Percentiles rank a stretch among this genome's conserved stretches.
These are phyloP conservation scores for Radiomyces spectabilis DNA, from an alignment of 192 early-diverging fungal species.

Conservation along the genomic window DNA sequence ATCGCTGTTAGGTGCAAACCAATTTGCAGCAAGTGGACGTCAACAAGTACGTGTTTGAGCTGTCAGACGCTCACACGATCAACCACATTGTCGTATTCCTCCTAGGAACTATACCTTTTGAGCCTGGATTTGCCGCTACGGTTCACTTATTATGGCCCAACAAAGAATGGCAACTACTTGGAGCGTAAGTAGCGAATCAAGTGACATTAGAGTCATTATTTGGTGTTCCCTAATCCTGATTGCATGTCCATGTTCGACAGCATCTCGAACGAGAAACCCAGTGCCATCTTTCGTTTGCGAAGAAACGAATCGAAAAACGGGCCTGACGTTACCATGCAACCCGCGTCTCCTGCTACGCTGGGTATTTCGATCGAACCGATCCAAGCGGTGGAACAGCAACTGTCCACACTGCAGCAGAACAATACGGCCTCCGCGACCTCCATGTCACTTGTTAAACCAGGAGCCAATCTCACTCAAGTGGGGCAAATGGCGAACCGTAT, in stretches of 20 bases:
- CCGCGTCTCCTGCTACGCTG: slow-evolving; percentile 51
- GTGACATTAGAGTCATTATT: neutral
- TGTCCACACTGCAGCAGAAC: slow-evolving; percentile 23
- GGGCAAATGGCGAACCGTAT: slow-evolving; percentile 51
- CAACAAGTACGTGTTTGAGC: slow-evolving; percentile 85
- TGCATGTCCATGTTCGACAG: slow-evolving; percentile 11
- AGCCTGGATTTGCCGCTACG: slow-evolving; percentile 85
- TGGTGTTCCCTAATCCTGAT: neutral
- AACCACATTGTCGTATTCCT: slow-evolving; percentile 96
- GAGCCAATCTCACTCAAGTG: slow-evolving; percentile 26
- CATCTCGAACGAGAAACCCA: slow-evolving; percentile 78
- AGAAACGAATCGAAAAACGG: slow-evolving; percentile 5
- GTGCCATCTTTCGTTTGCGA: slow-evolving; percentile 67
- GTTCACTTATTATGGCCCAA: slow-evolving; percentile 90
- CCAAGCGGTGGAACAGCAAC: slow-evolving; percentile 57
- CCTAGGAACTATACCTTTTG: slow-evolving; percentile 79
- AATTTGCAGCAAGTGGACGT: slow-evolving; percentile 85
- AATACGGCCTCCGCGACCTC: neutral
- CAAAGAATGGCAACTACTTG: slow-evolving; percentile 70
- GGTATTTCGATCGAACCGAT: slow-evolving; percentile 94
- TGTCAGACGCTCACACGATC: slow-evolving; percentile 75
- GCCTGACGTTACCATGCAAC: neutral
- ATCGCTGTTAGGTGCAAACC: slow-evolving; percentile 69
- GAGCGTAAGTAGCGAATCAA: slow-evolving; percentile 37
- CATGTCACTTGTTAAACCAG: slow-evolving; percentile 4